Base-by-base conservation (phyloP, 192 early-diverging fungal genomes). In the Coemansia sp. region DNA sequence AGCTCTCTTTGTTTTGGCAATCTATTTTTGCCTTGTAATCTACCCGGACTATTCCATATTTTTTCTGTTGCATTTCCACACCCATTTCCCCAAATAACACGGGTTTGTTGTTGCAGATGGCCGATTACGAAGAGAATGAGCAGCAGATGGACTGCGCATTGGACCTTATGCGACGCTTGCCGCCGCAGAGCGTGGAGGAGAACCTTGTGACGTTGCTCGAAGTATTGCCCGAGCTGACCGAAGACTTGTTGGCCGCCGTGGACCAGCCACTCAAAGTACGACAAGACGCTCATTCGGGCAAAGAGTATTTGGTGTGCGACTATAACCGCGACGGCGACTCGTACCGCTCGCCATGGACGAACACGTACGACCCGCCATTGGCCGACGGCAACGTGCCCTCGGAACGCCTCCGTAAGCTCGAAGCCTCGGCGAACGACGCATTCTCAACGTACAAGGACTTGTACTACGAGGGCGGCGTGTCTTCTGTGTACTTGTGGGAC, bases 301-400 rank as follows among this genome's bases (percentile, higher is more conserved):
- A 83, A 51, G 92, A 94, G 50, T 99, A 94, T 60, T 81, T 99
- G 13, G 68, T 88, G 6, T 98, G 93, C 64, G 94, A 96, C 68
- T 99, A 96, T 75, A 99, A 99, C 83, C 83, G 94, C n/a, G 94
- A 97, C 78, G 92, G 91, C 3, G 90, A 97, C 69, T 92, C 90
- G 19, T 95, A 94, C 73, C 82, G 96, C 65, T 99, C 97, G 14
- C 97, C 97, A 43, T 98, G 96, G 96, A 93, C 93, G 18, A 94
- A 95, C 71, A 87, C 94, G 62, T 99, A 93, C 72, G 90, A 94
- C 39, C 96, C 96, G 45, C 85, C 90, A 26, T 73, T 92, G 68
- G 64, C 72, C 19, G 97, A 97, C 61, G 92, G 88, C 38, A 84
- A 81, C 23, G 67, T 87, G 35, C 96, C 97, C 6, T 91, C 93